Percentiles rank a stretch among this genome's conserved stretches.
phyloP scores from a whole-genome alignment of 495 filamentous ascomycete genomes.

The Bryoglossum gracile region DNA sequence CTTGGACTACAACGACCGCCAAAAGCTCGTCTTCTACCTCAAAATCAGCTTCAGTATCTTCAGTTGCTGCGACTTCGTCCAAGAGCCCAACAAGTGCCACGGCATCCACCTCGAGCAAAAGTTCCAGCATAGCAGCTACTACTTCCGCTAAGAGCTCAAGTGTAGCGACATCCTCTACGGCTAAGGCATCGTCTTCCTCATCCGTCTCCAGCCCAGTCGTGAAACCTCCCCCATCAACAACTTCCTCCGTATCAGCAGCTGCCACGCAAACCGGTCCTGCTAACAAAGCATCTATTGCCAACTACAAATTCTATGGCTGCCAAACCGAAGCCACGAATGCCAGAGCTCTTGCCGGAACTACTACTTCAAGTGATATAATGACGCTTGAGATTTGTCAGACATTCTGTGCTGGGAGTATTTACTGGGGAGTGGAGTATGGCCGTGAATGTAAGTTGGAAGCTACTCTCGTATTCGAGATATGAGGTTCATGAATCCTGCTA shows the following conservation, averaged over 20 bases:
- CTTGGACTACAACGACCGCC: neutral
- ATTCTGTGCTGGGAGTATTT: conserved; percentile 38
- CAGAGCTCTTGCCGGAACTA: conserved; percentile 25
- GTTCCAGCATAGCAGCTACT: conserved; percentile 27
- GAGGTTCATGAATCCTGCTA: neutral
- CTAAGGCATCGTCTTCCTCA: conserved; percentile 1
- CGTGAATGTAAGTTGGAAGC: conserved; percentile 35
- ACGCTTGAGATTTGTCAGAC: conserved; percentile 40
- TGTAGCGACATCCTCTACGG: neutral
- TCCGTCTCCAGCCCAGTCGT: neutral
- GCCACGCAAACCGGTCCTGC: conserved; percentile 14
- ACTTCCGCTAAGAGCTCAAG: neutral
- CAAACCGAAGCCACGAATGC: conserved; percentile 34
- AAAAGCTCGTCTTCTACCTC: neutral
- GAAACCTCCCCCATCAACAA: neutral
- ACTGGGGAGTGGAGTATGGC: conserved; percentile 43
- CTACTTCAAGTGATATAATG: conserved; percentile 37
- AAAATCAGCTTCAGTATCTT: conserved; percentile 41
- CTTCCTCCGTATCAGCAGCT: neutral
- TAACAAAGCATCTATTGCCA: conserved; percentile 29
- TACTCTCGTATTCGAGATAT: neutral
- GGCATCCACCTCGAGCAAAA: conserved; percentile 23
- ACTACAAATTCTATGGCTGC: conserved; percentile 38
- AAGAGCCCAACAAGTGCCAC: conserved; percentile 28
- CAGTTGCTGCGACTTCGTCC: conserved; percentile 35